Base-by-base conservation (phyloP, 1,284 basidiomycete species). In the Peniophora sp. region DNA sequence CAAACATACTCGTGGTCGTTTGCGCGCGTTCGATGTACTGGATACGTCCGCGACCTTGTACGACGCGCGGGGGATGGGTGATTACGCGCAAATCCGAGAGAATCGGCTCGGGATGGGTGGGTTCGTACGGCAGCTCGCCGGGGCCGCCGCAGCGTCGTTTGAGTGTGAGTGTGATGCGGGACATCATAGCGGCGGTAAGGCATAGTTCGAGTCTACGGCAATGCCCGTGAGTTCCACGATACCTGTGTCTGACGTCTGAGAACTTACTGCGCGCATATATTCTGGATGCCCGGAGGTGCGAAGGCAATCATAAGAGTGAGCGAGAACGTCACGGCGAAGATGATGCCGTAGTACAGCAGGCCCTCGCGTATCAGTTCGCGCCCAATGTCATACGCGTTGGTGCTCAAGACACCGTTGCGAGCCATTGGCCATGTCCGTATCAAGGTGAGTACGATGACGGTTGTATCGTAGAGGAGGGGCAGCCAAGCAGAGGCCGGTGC, bases 341-440 rank as follows among this genome's bases (percentile, higher is more conserved):
- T 80, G 9, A 74, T 73, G 47, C 78, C 37, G 58, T 78, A 81
- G 57, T 81, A 81, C 8, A 79, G 53, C n/a, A 80, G 49, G 2
- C 79, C 79, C 56, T 81, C 78, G 60, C 73, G 68, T n/a, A 82
- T 63, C 17, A 82, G 60, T 15, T 69, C 64, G 50, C 67, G 68
- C 41, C 75, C 59, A 24, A 78, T 70, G 49, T n/a, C n/a, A n/a
- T n/a, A n/a, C 27, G 27, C 12, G 12, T 32, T 12, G 5, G 12
- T 32, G 27, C 27, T 32, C 27, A 12, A 5, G 27, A n/a, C n/a
- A n/a, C n/a, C 27, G 27, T 5, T 12, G 27, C 27, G 27, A 32
- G n/a, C n/a, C n/a, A n/a, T n/a, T 32, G 68, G 68, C 2, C 71
- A 57, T 1, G 76, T 77, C 14, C 70, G 70, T 48, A 66, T 65